Conservation (phyloP, 176 grass and related monocot species). For the Puccinellia tenuiflora region DNA sequence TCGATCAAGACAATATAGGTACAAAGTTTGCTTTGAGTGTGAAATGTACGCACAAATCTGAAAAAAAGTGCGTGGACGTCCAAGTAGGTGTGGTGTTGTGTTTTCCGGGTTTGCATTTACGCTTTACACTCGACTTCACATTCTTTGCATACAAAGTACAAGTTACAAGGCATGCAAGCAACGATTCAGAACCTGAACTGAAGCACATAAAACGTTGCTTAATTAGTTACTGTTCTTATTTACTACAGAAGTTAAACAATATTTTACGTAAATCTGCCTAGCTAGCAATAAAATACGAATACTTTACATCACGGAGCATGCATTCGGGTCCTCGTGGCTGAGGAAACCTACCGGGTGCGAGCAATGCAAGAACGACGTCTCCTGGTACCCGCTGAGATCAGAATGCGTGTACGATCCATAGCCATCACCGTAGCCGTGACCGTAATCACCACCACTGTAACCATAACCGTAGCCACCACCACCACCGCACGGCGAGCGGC, state of each 20-base stretch:
- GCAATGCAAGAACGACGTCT: slow-evolving; percentile 66
- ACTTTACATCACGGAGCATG: slow-evolving; percentile 67
- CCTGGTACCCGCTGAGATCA: slow-evolving; percentile 36
- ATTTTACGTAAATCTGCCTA: not conserved
- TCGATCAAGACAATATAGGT: too few relatives aligned
- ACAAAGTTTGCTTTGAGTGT: too few relatives aligned
- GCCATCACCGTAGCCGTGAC: not conserved
- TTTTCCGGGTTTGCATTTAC: too few relatives aligned
- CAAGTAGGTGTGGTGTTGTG: too few relatives aligned
- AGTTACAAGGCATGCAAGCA: too few relatives aligned
- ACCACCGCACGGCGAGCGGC: not conserved
- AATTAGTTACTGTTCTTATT: slow-evolving; percentile 1
- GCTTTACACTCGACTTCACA: too few relatives aligned
- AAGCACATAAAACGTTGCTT: not conserved
- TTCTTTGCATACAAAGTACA: too few relatives aligned
- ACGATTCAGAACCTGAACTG: not conserved
- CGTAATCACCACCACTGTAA: not conserved
- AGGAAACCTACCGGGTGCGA: slow-evolving; percentile 64
- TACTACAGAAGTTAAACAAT: not conserved
- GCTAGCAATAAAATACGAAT: not conserved
- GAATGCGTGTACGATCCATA: slow-evolving; percentile 47
- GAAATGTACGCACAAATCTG: too few relatives aligned
- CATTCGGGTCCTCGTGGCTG: slow-evolving; percentile 61
- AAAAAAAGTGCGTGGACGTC: too few relatives aligned
- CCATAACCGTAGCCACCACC: not conserved